Base-by-base conservation (phyloP, 2,329 filamentous ascomycete genomes). In the Cladophialophora yegresii region DNA sequence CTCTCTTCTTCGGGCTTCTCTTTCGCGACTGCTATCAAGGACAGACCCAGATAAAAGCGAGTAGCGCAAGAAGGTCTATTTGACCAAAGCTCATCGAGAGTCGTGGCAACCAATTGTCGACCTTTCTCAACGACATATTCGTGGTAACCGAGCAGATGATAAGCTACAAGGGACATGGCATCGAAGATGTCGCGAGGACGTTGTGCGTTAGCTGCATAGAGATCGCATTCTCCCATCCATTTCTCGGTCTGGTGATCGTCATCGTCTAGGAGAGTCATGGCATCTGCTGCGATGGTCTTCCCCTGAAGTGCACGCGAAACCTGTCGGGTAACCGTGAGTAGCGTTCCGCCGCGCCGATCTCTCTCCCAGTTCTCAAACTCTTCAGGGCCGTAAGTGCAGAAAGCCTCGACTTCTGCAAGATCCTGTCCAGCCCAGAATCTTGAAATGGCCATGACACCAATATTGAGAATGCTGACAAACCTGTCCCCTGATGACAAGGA, bases 261-360 rank as follows among this genome's bases (percentile, higher is more conserved):
- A 66, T 88, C 86, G 43, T 79, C 81, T 68, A 88, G 76, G 6
- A 87, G 73, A 20, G 77, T 76, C 2, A 81, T 75, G 5, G 83
- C 74, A 45, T 76, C 74, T n/a, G 77, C 74, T 50, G 75, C 77
- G 3, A 77, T 75, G 0, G 86, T 88, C 71, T 87, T 88, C 28
- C 86, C 86, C 73, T 87, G 84, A 16, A 89, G 72, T 12, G 86
- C 85, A 62, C 84, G 79, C 10, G 79, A 76, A 59, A 83, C 83
- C 75, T 88, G 86, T 66, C 77, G 75, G 12, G 82, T 79, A 51
- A 80, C 78, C 54, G 83, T 76, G n/a, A 88, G 73, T 54, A 85
- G 79, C 1, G 82, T 80, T 8, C 86, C 86, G 36, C 86, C 86
- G 59, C 86, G 81, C 8, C 85, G 76, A 70, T 87, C 85, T 47